Evolutionary conservation across 148 eudicot species (phyloP), one percentile per base, ranked within the genome.

Genomic region (Nepenthes mirabilis): DNA sequence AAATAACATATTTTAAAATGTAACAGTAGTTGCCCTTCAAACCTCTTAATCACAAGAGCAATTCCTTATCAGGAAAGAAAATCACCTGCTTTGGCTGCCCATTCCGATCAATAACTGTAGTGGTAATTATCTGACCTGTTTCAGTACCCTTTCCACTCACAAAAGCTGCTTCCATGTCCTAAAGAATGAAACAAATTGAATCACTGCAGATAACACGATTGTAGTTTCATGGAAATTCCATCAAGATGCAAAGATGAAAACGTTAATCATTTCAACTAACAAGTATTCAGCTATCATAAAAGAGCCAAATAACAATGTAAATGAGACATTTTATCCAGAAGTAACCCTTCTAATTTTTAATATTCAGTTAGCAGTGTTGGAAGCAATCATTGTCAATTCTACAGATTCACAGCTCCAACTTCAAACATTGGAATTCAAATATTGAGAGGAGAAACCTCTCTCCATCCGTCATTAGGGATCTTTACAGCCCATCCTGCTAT

Each of bases 111-210:
- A 83, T 80, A 55, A 83, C 40, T 14, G 84, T 79, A 14, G 90
- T 88, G 34, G 84, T 74, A 58, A 88, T 83, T 67, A 91, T 75
- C 65, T 91, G 96, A 53, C 97, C 97, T 60, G 86, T 65, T 77
- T 91, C 96, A 53, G 94, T 81, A 52, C 90, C 97, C 64, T 79
- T 82, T 11, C 88, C 97, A 72, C 77, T 78, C 43, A 85, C 76
- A 71, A 77, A 65, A 69, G 84, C 68, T 5, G 84, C 73, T 37
- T 91, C 95, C 78, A 76, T 68, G 61, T 84, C 89, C 97, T 87
- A 55, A 43, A 34, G 2, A 67, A 45, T 14, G 58, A 3, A 55
- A 33, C 34, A n/a, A 34, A 55, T 49, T 3, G 58, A 23, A 55
- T 55, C 35, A 55, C 11, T 9, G 58, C 58, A 55, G 11, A 55